These are phyloP conservation scores for Dichotomocladium elegans DNA, from an alignment of 371 early-diverging fungal species.

Conservation along the genomic window DNA sequence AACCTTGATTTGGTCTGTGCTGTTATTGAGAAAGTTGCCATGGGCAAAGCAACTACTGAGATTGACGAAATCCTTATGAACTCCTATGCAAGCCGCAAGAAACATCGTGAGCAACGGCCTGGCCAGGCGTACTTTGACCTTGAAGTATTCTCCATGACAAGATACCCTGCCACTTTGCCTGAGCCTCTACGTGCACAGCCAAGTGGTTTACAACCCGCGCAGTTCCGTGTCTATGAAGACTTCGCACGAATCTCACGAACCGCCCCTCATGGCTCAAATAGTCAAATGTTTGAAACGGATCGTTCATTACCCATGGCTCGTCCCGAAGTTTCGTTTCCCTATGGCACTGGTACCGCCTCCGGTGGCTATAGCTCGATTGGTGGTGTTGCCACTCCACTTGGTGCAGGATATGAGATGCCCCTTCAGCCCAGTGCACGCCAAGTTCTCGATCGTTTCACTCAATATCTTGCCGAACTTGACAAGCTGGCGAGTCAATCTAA, in stretches of 20 bases:
- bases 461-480: conserved; percentile 74
- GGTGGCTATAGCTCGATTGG: neutral
- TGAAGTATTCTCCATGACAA: conserved; percentile 61
- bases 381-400: neutral
- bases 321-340: neutral
- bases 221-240: conserved; percentile 80
- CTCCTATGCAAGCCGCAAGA: conserved; percentile 70
- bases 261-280: too few relatives aligned
- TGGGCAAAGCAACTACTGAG: conserved; percentile 84
- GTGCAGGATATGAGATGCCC: neutral
- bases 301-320: neutral
- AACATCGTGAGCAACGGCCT: conserved; percentile 82
- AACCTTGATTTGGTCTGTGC: conserved; percentile 91
- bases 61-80: conserved; percentile 77
- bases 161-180: conserved; percentile 82
- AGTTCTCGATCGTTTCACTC: conserved; percentile 64
- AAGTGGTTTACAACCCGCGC: conserved; percentile 72
- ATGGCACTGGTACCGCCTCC: neutral
- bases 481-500: conserved; percentile 57
- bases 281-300: neutral
- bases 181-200: conserved; percentile 80
- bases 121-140: conserved; percentile 90
- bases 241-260: conserved; percentile 48
- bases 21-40: conserved; percentile 89
- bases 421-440: conserved; percentile 40